Percentiles rank a stretch among this genome's conserved stretches.
Evolutionary conservation across 208 protist genomes (phyloP).

Genomic region (Leishmania arabica): DNA sequence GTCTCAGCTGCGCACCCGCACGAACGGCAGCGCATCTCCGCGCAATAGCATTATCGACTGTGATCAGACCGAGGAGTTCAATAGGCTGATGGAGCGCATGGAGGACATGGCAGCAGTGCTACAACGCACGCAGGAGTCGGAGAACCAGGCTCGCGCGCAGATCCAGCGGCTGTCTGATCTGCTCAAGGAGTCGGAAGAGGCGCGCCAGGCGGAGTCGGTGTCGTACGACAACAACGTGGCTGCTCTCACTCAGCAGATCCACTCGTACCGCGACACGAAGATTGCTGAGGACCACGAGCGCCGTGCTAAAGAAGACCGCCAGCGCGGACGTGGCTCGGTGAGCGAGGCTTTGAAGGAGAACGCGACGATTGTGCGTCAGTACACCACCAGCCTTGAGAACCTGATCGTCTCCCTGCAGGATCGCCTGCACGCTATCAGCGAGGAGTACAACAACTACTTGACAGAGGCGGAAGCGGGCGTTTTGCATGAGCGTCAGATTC

Average conservation of each 20-base stretch:
- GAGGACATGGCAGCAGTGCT: slow-evolving; percentile 76
- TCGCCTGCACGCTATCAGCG: slow-evolving; percentile 52
- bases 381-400: slow-evolving; percentile 73
- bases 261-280: slow-evolving; percentile 64
- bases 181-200: slow-evolving; percentile 71
- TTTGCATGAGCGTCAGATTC: slow-evolving; percentile 45
- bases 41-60: slow-evolving; percentile 29
- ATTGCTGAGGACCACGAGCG: slow-evolving; percentile 70
- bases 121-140: slow-evolving; percentile 72
- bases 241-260: slow-evolving; percentile 61
- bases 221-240: slow-evolving; percentile 77
- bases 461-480: slow-evolving; percentile 47
- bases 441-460: slow-evolving; percentile 67
- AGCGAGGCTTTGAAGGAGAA: slow-evolving; percentile 60
- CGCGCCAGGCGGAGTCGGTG: slow-evolving; percentile 59
- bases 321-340: slow-evolving; percentile 30
- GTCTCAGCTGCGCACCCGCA: slow-evolving; percentile 55
- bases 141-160: slow-evolving; percentile 63
- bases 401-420: slow-evolving; percentile 67
- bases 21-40: slow-evolving; percentile 41
- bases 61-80: slow-evolving; percentile 65
- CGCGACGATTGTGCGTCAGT: slow-evolving; percentile 76
- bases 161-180: slow-evolving; percentile 59
- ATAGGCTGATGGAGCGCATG: slow-evolving; percentile 75
- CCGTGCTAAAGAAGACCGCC: slow-evolving; percentile 33